These are phyloP conservation scores for Heterobasidion parviporum DNA, from an alignment of 1,284 basidiomycete genomes.

Conservation along the genomic window DNA sequence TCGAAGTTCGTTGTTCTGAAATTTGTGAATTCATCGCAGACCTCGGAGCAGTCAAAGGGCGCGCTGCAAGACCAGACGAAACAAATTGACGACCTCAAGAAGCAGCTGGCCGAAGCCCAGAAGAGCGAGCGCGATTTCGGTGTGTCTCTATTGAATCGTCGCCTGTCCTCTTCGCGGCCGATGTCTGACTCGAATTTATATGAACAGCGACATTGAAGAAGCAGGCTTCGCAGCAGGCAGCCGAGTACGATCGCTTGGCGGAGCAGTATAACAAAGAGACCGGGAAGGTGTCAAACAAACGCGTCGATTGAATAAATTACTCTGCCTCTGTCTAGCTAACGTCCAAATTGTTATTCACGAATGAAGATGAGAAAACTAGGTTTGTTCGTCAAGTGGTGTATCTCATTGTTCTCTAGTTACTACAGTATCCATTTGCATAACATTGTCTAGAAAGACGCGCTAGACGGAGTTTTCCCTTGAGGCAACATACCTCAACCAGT, in stretches of 20 bases:
- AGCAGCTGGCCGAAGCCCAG: slow-evolving; percentile 37
- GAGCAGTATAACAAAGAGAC: slow-evolving; percentile 69
- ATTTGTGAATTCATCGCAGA: slow-evolving; percentile 17
- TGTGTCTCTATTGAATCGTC: slow-evolving; percentile 25
- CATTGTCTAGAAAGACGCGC: too few relatives aligned
- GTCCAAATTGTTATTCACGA: background rate
- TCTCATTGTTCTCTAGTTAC: too few relatives aligned
- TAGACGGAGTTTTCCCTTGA: too few relatives aligned
- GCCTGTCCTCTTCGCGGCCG: too few relatives aligned
- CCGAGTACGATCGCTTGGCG: slow-evolving; percentile 76
- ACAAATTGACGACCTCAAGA: slow-evolving; percentile 61
- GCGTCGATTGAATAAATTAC: slow-evolving; percentile 24
- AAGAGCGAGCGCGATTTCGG: slow-evolving; percentile 63
- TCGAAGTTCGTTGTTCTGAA: background rate
- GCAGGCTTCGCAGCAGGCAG: slow-evolving; percentile 70
- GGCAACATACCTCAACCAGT: too few relatives aligned
- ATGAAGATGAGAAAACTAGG: too few relatives aligned
- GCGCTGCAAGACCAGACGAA: slow-evolving; percentile 42
- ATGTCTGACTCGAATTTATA: background rate
- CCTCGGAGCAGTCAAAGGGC: slow-evolving; percentile 27
- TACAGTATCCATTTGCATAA: too few relatives aligned
- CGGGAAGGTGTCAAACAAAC: slow-evolving; percentile 45
- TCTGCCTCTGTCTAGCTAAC: background rate
- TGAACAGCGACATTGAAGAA: slow-evolving; percentile 69
- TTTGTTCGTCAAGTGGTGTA: too few relatives aligned